Evolutionary conservation across 805 yeast genomes (phyloP), one percentile per base, ranked within the genome.

Genomic region (Candida hungchunana): DNA sequence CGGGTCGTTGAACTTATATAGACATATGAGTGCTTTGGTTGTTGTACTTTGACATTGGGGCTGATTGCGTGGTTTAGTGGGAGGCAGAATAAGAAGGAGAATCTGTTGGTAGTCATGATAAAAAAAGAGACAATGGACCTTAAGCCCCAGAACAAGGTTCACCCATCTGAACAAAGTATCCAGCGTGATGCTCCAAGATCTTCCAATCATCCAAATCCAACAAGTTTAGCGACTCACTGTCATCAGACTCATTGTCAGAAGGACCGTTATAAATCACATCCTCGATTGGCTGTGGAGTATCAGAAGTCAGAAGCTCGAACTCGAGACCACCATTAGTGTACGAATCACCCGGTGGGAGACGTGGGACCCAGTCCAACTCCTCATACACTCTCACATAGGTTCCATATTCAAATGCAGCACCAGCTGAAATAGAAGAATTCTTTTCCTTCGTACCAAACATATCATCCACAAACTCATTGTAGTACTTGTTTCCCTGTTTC

Each of bases 361-460:
- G 49, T 0, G 86, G 82, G 15, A 82, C 76, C 17, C 71, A 50
- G 47, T 82, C 89, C 15, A 63, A 63, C n/a, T 58, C 52, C 48
- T 79, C 82, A 10, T 67, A 67, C 7, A 81, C 75, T 51, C 88
- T 64, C 26, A 73, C 64, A 41, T 63, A 74, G 0, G 53, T 44
- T 5, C 53, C 53, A 12, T 33, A 28, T 8, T 46, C 48, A 18
- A 52, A 34, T 5, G 35, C 34, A 10, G 40, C 44, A 0, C 79
- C 76, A 9, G 43, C 47, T 0, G 50, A 44, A 11, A 56, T 50
- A 2, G 36, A 26, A 5, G 43, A 35, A 26, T 58, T 59, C 4
- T 64, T 61, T 1, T 46, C 44, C 2, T 48, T 48, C 0, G 75
- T 67, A 9, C 64, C 51, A 44, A 77, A 79, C 6, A 70, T 30